Evolutionary conservation across 495 filamentous ascomycete genomes (phyloP).

Genomic region (Aspergillus leporis): DNA sequence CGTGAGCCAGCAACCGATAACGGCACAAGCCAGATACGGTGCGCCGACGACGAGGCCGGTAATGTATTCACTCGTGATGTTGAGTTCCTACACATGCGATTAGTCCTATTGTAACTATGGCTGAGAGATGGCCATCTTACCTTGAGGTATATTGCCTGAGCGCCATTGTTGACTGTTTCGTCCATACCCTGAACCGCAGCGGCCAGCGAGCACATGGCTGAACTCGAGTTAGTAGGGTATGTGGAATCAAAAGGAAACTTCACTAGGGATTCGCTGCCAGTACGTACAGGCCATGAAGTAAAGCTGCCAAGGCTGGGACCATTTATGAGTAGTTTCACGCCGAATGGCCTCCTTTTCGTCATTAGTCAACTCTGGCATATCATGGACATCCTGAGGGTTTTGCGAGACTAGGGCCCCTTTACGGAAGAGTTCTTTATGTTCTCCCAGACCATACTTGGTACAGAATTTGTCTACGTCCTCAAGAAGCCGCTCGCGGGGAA

Average conservation of each 20-base stretch:
- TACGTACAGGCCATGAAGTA: conserved; percentile 56
- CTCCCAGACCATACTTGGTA: conserved; percentile 40
- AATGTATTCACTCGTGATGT: conserved; percentile 30
- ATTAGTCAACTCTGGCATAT: conserved; percentile 45
- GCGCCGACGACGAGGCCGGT: conserved; percentile 50
- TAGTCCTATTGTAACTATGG: no score
- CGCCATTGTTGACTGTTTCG: conserved; percentile 79
- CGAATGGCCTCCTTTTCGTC: conserved; percentile 44
- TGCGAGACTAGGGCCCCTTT: conserved; percentile 59
- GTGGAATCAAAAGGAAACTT: background rate
- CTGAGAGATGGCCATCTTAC: conserved; percentile 13
- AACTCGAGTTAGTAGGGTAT: background rate
- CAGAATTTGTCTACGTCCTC: conserved; percentile 54
- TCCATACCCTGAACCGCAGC: conserved; percentile 67
- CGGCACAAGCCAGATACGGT: conserved; percentile 45
- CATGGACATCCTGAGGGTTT: conserved; percentile 39
- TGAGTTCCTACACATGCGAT: conserved; percentile 27
- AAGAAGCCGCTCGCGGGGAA: conserved; percentile 49
- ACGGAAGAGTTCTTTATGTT: conserved; percentile 43
- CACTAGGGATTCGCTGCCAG: background rate
- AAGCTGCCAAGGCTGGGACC: conserved; percentile 55
- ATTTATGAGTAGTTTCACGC: conserved; percentile 54
- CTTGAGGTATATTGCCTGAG: conserved; percentile 64
- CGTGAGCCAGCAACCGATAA: conserved; percentile 51
- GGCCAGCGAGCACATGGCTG: conserved; percentile 44